Conservation (phyloP, 371 early-diverging fungal genomes). For the Syncephalastrum racemosum region DNA sequence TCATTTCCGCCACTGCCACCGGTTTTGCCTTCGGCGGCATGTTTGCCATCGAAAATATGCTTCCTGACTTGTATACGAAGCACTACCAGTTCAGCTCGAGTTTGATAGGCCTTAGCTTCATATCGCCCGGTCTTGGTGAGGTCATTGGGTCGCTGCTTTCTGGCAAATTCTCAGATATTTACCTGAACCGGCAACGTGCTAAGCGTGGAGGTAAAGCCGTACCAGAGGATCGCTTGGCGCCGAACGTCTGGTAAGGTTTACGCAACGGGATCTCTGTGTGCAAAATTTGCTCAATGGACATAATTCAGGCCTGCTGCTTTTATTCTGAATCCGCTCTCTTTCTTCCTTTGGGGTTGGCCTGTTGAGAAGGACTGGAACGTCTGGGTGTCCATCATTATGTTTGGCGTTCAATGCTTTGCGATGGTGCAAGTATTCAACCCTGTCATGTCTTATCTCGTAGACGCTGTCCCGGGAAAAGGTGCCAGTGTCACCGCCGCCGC, state of each 20-base stretch:
- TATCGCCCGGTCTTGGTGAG: conserved; percentile 54
- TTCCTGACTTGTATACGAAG: conserved; percentile 35
- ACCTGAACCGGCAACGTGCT: conserved; percentile 40
- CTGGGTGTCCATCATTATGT: conserved; percentile 56
- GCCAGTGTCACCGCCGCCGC: conserved; percentile 62
- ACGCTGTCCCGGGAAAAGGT: conserved; percentile 58
- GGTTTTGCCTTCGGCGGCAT: conserved; percentile 60
- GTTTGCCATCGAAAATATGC: conserved; percentile 53
- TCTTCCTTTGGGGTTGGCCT: conserved; percentile 61
- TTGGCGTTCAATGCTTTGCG: conserved; percentile 59
- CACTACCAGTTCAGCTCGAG: conserved; percentile 36
- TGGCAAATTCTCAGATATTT: conserved; percentile 53
- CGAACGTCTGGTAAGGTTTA: conserved; percentile 48
- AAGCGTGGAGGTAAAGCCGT: conserved; percentile 49
- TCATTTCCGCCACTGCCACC: conserved; percentile 51
- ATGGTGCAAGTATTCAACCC: conserved; percentile 58
- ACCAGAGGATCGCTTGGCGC: conserved; percentile 57
- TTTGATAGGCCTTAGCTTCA: conserved; percentile 40
- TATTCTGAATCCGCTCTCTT: conserved; percentile 50
- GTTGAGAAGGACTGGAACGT: conserved; percentile 49
- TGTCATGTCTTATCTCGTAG: conserved; percentile 54
- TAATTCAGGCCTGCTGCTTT: conserved; percentile 47
- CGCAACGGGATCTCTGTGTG: too few relatives aligned
- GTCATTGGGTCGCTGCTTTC: conserved; percentile 55
- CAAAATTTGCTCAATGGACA: background rate